These are phyloP conservation scores for Fraxinus cuspidata DNA, from an alignment of 257 asterid genomes.

Conservation along the genomic window DNA sequence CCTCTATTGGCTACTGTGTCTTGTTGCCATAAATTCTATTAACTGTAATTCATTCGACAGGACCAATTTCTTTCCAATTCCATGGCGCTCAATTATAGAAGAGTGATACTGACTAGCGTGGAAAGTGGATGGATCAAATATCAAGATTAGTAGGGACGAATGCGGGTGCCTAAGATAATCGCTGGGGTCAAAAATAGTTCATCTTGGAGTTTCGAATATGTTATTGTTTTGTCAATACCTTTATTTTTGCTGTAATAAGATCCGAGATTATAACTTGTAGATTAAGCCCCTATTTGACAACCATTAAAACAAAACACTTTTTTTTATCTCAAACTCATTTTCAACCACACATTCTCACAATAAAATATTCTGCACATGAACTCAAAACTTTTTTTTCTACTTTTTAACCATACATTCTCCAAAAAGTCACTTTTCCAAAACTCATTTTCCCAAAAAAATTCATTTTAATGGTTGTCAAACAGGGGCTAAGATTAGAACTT, in stretches of 20 bases:
- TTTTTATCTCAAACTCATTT: too few species aligned
- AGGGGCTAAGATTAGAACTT: neutral
- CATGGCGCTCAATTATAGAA: neutral
- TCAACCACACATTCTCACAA: too few species aligned
- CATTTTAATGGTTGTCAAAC: too few species aligned
- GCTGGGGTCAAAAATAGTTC: neutral
- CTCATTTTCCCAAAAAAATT: too few species aligned
- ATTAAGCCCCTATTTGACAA: too few species aligned
- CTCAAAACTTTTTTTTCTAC: too few species aligned
- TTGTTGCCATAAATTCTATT: neutral
- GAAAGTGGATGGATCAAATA: neutral
- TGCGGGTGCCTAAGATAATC: neutral
- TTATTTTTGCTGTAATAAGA: neutral
- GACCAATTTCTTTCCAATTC: neutral
- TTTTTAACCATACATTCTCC: too few species aligned
- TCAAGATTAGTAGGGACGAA: neutral
- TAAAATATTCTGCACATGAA: too few species aligned
- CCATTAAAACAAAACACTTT: too few species aligned
- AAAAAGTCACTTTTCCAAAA: too few species aligned
- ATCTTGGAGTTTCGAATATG: neutral
- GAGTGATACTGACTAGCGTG: neutral
- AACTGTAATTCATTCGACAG: neutral
- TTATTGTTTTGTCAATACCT: neutral
- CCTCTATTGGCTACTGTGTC: neutral
- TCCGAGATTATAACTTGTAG: neutral